Evolutionary conservation across 441 rosid species (phyloP).

Genomic region (Adansonia madagascariensis): DNA sequence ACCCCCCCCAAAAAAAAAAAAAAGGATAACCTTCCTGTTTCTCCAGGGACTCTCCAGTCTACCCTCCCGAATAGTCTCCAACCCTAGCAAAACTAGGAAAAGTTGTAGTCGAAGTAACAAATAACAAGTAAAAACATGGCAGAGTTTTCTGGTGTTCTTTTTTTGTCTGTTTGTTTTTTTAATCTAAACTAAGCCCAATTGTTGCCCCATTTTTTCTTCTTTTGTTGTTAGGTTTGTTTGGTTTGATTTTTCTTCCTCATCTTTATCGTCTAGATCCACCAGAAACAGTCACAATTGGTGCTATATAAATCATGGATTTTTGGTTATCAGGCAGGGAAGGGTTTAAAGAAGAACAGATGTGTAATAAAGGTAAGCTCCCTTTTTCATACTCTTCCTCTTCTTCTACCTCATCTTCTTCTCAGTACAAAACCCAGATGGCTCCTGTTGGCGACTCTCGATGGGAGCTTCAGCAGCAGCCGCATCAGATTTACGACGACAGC

Average conservation of each 20-base stretch:
- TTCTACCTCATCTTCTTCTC: constrained; percentile 39
- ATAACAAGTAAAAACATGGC: constrained; percentile 12
- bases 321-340: constrained; percentile 30
- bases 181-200: background rate
- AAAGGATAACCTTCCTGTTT: background rate
- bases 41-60: background rate
- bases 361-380: constrained; percentile 40
- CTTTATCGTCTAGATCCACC: constrained; percentile 24
- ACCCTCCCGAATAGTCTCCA: constrained; percentile 11
- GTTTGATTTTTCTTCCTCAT: constrained; percentile 5
- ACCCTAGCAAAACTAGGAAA: constrained; percentile 14
- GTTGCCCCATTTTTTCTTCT: background rate
- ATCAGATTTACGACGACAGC: constrained; percentile 32
- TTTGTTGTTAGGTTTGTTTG: background rate
- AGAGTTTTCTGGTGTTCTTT: constrained; percentile 16
- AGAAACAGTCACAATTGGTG: constrained; percentile 2
- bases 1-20: too few relatives aligned
- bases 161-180: constrained; percentile 17
- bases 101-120: background rate
- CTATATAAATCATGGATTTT: constrained; percentile 37
- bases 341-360: constrained; percentile 36
- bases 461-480: constrained; percentile 22
- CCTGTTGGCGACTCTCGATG: constrained; percentile 22
- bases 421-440: constrained; percentile 25
- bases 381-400: constrained; percentile 41